phyloP scores from a whole-genome alignment of 2,329 filamentous ascomycete species.

The Aspergillus ibericus region DNA sequence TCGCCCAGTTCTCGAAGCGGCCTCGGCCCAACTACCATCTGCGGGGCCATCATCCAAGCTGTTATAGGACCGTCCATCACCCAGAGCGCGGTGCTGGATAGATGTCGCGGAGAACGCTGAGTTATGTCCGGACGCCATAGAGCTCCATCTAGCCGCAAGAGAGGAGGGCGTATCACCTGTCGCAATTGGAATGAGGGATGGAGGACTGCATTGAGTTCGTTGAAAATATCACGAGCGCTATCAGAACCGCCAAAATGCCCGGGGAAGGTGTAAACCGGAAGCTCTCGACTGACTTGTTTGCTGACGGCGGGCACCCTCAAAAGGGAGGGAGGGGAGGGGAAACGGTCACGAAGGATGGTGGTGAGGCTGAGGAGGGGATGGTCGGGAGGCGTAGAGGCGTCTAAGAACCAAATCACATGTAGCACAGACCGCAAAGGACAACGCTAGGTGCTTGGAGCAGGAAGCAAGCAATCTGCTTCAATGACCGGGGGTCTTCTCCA shows the following conservation, averaged over 20 bases:
- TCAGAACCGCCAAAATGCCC: background rate
- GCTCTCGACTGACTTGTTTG: constrained; percentile 8
- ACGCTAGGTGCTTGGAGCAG: background rate
- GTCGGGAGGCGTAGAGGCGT: background rate
- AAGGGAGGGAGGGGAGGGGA: constrained; percentile 15
- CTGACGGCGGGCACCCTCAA: constrained; percentile 15
- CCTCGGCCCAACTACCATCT: constrained; percentile 42
- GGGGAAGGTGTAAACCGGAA: constrained; percentile 1
- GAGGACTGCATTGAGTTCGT: constrained; percentile 34
- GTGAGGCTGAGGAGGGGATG: constrained; percentile 7
- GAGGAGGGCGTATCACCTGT: constrained; percentile 37
- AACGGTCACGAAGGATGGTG: constrained; percentile 8
- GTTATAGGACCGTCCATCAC: constrained; percentile 39
- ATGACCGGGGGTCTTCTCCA: constrained; percentile 11
- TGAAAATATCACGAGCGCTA: constrained; percentile 1
- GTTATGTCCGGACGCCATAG: constrained; percentile 48
- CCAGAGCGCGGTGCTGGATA: constrained; percentile 41
- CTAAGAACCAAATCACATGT: constrained; percentile 7
- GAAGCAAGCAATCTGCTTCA: constrained; percentile 7
- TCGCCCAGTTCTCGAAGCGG: constrained; percentile 31
- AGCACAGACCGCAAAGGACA: constrained; percentile 8
- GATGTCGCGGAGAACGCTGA: constrained; percentile 44
- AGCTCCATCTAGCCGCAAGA: constrained; percentile 44
- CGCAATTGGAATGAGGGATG: constrained; percentile 25
- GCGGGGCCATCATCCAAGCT: constrained; percentile 41